A percentile compares a stretch with the other conserved stretches of the same genome.
Evolutionary conservation across 192 early-diverging fungal species (phyloP).

Genomic region (Coemansia sp.): DNA sequence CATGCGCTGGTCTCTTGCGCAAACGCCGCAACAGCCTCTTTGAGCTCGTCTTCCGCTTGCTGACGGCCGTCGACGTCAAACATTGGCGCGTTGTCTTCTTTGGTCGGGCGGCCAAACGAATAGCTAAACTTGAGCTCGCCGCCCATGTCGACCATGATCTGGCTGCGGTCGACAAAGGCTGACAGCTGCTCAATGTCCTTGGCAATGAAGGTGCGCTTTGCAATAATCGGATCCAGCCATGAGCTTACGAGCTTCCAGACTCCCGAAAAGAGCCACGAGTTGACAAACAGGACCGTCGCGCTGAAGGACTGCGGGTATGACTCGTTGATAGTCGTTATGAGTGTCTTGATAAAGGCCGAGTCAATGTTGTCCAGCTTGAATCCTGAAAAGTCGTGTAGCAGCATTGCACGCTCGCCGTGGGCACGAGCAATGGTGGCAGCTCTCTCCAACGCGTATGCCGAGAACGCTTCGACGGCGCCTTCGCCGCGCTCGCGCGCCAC

Average conservation of each 20-base stretch:
- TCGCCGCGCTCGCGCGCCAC: conserved; percentile 26
- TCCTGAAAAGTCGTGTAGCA: conserved; percentile 76
- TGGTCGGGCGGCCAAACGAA: conserved; percentile 57
- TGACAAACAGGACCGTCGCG: conserved; percentile 71
- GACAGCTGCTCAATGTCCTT: conserved; percentile 64
- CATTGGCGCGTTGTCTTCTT: conserved; percentile 58
- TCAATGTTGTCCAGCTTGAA: conserved; percentile 78
- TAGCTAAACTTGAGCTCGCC: conserved; percentile 62
- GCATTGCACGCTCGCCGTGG: conserved; percentile 49
- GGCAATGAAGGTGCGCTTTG: conserved; percentile 75
- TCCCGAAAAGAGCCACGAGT: conserved; percentile 88
- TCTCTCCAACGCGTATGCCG: conserved; percentile 34
- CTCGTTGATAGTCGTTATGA: conserved; percentile 73
- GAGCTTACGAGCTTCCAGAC: conserved; percentile 81
- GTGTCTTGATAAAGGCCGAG: conserved; percentile 71
- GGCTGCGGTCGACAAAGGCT: conserved; percentile 60
- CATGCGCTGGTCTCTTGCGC: conserved; percentile 50
- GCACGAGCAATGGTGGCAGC: conserved; percentile 21
- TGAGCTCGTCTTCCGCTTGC: conserved; percentile 39
- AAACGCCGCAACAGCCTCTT: conserved; percentile 40
- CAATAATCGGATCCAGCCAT: conserved; percentile 83
- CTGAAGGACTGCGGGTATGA: conserved; percentile 86
- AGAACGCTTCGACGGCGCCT: conserved; percentile 14
- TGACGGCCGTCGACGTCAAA: conserved; percentile 55
- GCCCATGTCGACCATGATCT: conserved; percentile 64